Conservation (phyloP, 306 rosid genomes). For the Vicia villosa region DNA sequence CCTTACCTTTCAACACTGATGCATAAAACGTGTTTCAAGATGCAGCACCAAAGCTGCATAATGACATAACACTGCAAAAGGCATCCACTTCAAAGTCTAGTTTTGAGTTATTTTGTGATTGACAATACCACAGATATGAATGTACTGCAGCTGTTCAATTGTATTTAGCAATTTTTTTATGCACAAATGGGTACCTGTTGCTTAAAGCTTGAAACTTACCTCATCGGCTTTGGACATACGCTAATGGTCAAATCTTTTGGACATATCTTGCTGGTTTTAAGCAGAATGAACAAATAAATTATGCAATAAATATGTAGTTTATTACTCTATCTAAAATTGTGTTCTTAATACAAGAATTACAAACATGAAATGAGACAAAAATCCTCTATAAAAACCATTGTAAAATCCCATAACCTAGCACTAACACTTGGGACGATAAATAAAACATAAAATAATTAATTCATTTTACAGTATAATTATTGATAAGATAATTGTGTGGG, state of each 20-base stretch:
- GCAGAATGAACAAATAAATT: no score
- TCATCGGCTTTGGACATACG: not conserved
- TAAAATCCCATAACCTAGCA: conserved; percentile 32
- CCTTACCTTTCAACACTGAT: conserved; percentile 6
- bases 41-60: not conserved
- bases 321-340: conserved; percentile 31
- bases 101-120: not conserved
- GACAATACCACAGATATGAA: not conserved
- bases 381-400: conserved; percentile 10
- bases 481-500: conserved; percentile 21
- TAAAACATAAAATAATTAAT: conserved; percentile 29
- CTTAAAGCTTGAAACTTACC: not conserved
- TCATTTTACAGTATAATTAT: conserved; percentile 29
- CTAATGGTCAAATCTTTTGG: not conserved
- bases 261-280: not conserved
- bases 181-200: not conserved
- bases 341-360: conserved; percentile 40
- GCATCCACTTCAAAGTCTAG: not conserved
- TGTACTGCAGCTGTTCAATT: conserved; percentile 1
- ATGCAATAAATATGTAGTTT: not conserved
- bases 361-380: conserved; percentile 4
- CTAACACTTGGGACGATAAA: conserved; percentile 22
- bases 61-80: not conserved
- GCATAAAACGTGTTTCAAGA: not conserved
- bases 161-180: not conserved